These are phyloP conservation scores for Fraxinus paxiana DNA, from an alignment of 305 asterid genomes.

Conservation along the genomic window DNA sequence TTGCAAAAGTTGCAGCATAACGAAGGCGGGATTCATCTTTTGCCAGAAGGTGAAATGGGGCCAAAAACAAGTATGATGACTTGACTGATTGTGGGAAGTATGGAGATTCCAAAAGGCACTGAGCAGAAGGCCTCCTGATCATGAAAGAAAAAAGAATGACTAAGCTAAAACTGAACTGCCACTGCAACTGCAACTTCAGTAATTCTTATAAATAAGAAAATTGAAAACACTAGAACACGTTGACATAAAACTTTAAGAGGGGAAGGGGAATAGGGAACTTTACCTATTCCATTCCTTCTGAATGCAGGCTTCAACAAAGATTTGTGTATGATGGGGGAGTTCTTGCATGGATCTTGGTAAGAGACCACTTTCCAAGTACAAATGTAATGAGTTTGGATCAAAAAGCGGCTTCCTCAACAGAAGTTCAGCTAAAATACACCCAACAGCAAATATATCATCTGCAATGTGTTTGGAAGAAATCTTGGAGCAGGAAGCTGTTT, in stretches of 20 bases:
- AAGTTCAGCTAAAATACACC: slow-evolving; percentile 92
- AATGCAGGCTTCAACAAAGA: slow-evolving; percentile 76
- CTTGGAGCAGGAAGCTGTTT: slow-evolving; percentile 36
- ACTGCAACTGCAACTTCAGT: background rate
- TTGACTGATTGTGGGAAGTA: slow-evolving; percentile 67
- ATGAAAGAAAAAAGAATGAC: slow-evolving; percentile 24
- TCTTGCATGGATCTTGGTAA: slow-evolving; percentile 63
- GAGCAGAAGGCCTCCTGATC: slow-evolving; percentile 88
- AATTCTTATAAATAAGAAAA: slow-evolving; percentile 4
- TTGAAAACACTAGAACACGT: slow-evolving; percentile 18
- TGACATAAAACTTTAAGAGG: slow-evolving; percentile 8
- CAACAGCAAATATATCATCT: slow-evolving; percentile 78
- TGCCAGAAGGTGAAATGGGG: slow-evolving; percentile 84
- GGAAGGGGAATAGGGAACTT: slow-evolving; percentile 18
- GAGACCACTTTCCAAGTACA: slow-evolving; percentile 63
- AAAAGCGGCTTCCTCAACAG: slow-evolving; percentile 78
- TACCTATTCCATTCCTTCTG: slow-evolving; percentile 83
- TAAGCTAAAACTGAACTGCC: slow-evolving; percentile 21
- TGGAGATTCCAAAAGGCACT: slow-evolving; percentile 88
- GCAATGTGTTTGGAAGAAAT: slow-evolving; percentile 52
- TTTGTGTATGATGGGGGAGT: slow-evolving; percentile 59
- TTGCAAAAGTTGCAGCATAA: slow-evolving; percentile 78
- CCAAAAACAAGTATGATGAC: slow-evolving; percentile 79
- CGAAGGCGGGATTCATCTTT: slow-evolving; percentile 74
- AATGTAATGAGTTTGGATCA: slow-evolving; percentile 51